Evolutionary conservation across 2,329 filamentous ascomycete genomes (phyloP).

Genomic region (Amauroascus verrucosus): DNA sequence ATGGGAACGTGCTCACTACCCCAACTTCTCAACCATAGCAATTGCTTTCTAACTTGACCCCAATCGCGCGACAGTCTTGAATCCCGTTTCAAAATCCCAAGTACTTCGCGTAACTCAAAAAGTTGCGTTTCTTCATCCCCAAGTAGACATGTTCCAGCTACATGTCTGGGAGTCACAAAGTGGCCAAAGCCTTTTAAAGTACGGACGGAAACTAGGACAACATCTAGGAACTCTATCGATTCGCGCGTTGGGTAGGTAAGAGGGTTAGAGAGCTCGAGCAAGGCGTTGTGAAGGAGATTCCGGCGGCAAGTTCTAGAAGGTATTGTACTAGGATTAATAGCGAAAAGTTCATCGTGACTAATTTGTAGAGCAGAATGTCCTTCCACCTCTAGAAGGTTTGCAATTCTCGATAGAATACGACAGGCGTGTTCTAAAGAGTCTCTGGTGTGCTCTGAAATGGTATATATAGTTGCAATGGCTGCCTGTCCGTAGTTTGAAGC

Average conservation of each 20-base stretch:
- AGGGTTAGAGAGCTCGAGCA: conserved; percentile 32
- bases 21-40: conserved; percentile 55
- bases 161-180: conserved; percentile 27
- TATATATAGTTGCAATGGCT: conserved; percentile 50
- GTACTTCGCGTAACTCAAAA: conserved; percentile 43
- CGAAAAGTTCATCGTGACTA: conserved; percentile 21
- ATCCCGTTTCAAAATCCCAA: conserved; percentile 39
- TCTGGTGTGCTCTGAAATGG: conserved; percentile 38
- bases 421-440: conserved; percentile 41
- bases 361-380: conserved; percentile 30
- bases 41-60: conserved; percentile 38
- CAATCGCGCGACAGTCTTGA: conserved; percentile 41
- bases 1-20: conserved; percentile 28
- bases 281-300: conserved; percentile 34
- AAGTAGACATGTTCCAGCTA: conserved; percentile 44
- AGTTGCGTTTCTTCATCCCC: conserved; percentile 44
- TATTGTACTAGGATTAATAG: conserved; percentile 24
- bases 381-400: conserved; percentile 42
- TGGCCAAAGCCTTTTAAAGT: conserved; percentile 34
- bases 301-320: conserved; percentile 32
- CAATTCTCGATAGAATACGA: conserved; percentile 42
- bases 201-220: conserved; percentile 33
- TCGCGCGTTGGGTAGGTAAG: conserved; percentile 33
- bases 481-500: conserved; percentile 44
- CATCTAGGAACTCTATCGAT: conserved; percentile 34